phyloP scores from a whole-genome alignment of 2,329 filamentous ascomycete genomes.

The Aspergillus fumigatiaffinis region DNA sequence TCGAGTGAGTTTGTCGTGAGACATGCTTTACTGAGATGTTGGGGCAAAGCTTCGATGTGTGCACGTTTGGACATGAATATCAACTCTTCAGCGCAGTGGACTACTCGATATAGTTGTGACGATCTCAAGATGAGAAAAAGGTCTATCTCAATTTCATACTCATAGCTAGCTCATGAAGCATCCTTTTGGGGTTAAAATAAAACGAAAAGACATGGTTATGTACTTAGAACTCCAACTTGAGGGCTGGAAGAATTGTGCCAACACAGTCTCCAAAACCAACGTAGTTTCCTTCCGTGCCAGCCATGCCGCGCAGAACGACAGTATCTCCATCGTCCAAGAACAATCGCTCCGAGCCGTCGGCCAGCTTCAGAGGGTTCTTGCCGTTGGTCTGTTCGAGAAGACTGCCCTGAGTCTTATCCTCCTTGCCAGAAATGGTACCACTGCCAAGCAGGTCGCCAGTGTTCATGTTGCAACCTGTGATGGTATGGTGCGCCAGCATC shows the following conservation, averaged over 20 bases:
- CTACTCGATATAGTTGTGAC: not conserved
- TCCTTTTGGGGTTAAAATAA: not conserved
- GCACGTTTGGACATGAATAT: no score
- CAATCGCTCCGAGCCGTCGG: conserved; percentile 61
- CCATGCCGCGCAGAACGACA: conserved; percentile 62
- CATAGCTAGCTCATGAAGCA: conserved; percentile 8
- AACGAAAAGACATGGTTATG: not conserved
- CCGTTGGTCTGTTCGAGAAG: conserved; percentile 70
- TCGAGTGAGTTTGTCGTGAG: conserved; percentile 16
- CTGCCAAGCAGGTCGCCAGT: conserved; percentile 73
- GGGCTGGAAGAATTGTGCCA: conserved; percentile 56
- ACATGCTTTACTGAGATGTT: not conserved
- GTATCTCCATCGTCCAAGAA: conserved; percentile 75
- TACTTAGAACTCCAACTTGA: conserved; percentile 20
- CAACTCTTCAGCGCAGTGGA: not conserved
- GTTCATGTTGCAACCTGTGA: conserved; percentile 70
- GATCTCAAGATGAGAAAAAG: not conserved
- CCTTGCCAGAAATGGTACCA: conserved; percentile 69
- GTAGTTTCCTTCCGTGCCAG: conserved; percentile 61
- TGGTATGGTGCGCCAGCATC: conserved; percentile 75
- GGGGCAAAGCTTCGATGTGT: no score
- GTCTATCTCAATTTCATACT: not conserved
- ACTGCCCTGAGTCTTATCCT: conserved; percentile 59
- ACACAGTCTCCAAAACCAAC: conserved; percentile 74
- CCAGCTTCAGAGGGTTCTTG: conserved; percentile 59